Percentiles rank a stretch among this genome's conserved stretches.
Conservation (phyloP, 1,284 basidiomycete genomes). For the Rhodotorula sp. region DNA sequence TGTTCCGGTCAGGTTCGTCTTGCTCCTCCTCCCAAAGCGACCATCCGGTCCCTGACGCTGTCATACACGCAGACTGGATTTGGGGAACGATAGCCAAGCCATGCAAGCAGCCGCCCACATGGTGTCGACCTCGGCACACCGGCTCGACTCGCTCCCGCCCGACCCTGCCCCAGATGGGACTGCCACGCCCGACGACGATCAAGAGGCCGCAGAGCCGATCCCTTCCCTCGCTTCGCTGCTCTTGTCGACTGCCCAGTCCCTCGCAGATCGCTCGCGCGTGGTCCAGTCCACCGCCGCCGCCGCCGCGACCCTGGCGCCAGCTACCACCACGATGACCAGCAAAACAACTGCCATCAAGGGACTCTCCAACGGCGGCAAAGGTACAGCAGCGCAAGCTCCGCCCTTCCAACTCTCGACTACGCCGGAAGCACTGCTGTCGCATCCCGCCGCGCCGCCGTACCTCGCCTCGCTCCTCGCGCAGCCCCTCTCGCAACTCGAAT, state of each 20-base stretch:
- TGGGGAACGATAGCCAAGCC: not conserved
- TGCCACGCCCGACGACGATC: not conserved
- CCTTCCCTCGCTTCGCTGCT: slow-evolving; percentile 35
- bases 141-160: slow-evolving; percentile 9
- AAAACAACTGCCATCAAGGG: not conserved
- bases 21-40: too few relatives aligned
- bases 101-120: not conserved
- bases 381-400: not conserved
- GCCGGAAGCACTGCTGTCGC: slow-evolving; percentile 12
- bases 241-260: slow-evolving; percentile 32
- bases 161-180: not conserved
- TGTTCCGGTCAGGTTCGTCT: too few relatives aligned
- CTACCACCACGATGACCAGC: not conserved
- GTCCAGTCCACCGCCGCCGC: not conserved
- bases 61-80: too few relatives aligned
- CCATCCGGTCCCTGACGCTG: too few relatives aligned
- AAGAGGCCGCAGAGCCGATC: slow-evolving; percentile 5
- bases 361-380: not conserved
- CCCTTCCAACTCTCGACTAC: slow-evolving; percentile 3
- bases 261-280: slow-evolving; percentile 16
- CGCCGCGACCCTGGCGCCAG: too few relatives aligned
- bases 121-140: slow-evolving; percentile 8
- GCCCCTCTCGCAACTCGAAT: slow-evolving; percentile 29
- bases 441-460: slow-evolving; percentile 22
- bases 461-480: slow-evolving; percentile 34